Percentiles rank a stretch among this genome's conserved stretches.
These are phyloP conservation scores for Phytophthora foliorum DNA, from an alignment of 352 stramenopile genomes.

Conservation along the genomic window DNA sequence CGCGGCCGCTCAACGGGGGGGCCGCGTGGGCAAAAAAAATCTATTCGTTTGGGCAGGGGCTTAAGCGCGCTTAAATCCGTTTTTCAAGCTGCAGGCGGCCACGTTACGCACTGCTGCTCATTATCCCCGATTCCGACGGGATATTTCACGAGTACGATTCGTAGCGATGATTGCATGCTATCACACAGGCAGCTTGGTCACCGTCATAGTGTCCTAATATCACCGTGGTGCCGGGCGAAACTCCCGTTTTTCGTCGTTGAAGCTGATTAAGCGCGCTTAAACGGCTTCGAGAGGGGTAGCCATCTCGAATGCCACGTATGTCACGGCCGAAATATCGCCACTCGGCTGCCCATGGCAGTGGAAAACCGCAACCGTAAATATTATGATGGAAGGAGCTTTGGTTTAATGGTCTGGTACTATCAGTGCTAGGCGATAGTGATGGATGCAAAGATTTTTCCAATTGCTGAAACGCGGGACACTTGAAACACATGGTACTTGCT, in stretches of 20 bases:
- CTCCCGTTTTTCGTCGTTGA: conserved; percentile 23
- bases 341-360: conserved; percentile 8
- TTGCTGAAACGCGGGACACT: conserved; percentile 7
- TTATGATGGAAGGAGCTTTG: conserved; percentile 12
- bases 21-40: conserved; percentile 25
- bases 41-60: conserved; percentile 27
- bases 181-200: not conserved
- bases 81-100: not conserved
- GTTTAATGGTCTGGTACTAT: not conserved
- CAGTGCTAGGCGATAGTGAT: no score
- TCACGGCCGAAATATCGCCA: conserved; percentile 1
- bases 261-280: conserved; percentile 46
- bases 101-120: not conserved
- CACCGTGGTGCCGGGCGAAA: not conserved
- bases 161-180: not conserved
- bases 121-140: not conserved
- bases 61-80: conserved; percentile 42
- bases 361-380: conserved; percentile 5
- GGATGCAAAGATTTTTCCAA: conserved; percentile 8
- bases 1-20: conserved; percentile 24
- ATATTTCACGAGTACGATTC: not conserved
- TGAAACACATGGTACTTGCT: conserved; percentile 5
- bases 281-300: conserved; percentile 32
- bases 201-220: not conserved
- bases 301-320: conserved; percentile 32